Percentiles rank a stretch among this genome's conserved stretches.
phyloP scores from a whole-genome alignment of 345 rosid genomes.

The Noccaea caerulescens region DNA sequence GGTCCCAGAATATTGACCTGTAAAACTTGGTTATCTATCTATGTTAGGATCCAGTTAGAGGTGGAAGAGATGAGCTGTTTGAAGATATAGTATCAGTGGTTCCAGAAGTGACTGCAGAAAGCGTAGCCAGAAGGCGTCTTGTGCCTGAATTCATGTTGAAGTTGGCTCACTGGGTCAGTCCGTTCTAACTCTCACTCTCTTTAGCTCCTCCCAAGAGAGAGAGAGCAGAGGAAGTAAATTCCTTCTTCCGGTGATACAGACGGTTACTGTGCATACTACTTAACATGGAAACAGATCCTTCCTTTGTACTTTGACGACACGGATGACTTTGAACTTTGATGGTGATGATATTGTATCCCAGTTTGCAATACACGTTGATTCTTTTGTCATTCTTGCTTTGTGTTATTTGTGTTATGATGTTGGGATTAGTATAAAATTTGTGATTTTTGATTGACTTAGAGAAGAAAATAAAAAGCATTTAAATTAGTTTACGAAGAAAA shows the following conservation, averaged over 20 bases:
- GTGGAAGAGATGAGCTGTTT: slow-evolving; percentile 86
- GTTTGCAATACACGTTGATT: slow-evolving; percentile 17
- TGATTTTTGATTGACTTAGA: not conserved
- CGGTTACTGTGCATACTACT: slow-evolving; percentile 29
- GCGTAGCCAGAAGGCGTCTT: slow-evolving; percentile 72
- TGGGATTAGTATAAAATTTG: not conserved
- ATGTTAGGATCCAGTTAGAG: slow-evolving; percentile 95
- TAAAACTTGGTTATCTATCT: slow-evolving; percentile 1
- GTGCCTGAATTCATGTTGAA: slow-evolving; percentile 91
- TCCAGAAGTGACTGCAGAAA: slow-evolving; percentile 66
- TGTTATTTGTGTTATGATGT: slow-evolving; percentile 7
- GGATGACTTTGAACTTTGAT: slow-evolving; percentile 31
- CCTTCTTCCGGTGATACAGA: slow-evolving; percentile 7
- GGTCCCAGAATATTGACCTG: not conserved
- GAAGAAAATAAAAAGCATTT: slow-evolving; percentile 14
- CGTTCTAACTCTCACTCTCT: slow-evolving; percentile 55
- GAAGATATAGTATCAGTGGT: slow-evolving; percentile 81
- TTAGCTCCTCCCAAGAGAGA: slow-evolving; percentile 19
- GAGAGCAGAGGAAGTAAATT: not conserved
- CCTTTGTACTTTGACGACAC: slow-evolving; percentile 2
- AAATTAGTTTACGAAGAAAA: slow-evolving; percentile 13
- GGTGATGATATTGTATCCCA: slow-evolving; percentile 4
- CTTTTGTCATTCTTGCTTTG: slow-evolving; percentile 13
- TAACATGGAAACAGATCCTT: slow-evolving; percentile 24
- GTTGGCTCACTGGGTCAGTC: slow-evolving; percentile 77